Evolutionary conservation across 2,329 filamentous ascomycete species (phyloP), one percentile per base, ranked within the genome.

Genomic region (Claviceps capensis): DNA sequence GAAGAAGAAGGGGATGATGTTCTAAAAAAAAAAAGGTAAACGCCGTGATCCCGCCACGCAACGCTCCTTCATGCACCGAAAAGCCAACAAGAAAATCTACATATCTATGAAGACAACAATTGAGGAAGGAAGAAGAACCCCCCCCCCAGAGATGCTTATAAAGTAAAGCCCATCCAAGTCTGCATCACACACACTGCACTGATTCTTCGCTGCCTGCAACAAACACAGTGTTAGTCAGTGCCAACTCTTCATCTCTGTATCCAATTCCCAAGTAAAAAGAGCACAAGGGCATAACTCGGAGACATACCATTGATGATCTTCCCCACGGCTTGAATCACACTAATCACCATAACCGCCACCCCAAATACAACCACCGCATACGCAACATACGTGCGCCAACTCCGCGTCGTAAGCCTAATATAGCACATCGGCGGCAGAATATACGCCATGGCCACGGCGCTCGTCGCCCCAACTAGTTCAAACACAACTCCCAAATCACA

Each of bases 401-500:
- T 83, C 59, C 82, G 73, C 53, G 82, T 89, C 59, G 87, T 91
- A 54, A 98, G 73, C 70, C 94, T 95, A 63, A 98, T 86, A 67
- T 93, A 98, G 69, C 93, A 98, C 52, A 97, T 72, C 26, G 93
- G 93, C 55, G 93, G 93, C 54, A 98, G 72, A 48, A 98, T 95
- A 65, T 97, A 98, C 0, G 93, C 93, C 66, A 98, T 77, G 6
- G 88, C 89, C 60, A 90, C 93, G 3, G 93, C 93, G 64, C 87
- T 94, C 38, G 93, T 98, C 6, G 93, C 89, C 55, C 93, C 93
- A 53, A 98, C 93, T 17, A 98, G 75, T 71, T 98, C 93, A 63
- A 98, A 96, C 1, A 98, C 91, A 45, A 87, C 81, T 50, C 93
- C 93, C 3, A 98, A 75, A 65, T 98, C 93, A 69, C 93, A 97